Conservation (phyloP, 1,284 basidiomycete genomes). For the Leccinum fuscescens region DNA sequence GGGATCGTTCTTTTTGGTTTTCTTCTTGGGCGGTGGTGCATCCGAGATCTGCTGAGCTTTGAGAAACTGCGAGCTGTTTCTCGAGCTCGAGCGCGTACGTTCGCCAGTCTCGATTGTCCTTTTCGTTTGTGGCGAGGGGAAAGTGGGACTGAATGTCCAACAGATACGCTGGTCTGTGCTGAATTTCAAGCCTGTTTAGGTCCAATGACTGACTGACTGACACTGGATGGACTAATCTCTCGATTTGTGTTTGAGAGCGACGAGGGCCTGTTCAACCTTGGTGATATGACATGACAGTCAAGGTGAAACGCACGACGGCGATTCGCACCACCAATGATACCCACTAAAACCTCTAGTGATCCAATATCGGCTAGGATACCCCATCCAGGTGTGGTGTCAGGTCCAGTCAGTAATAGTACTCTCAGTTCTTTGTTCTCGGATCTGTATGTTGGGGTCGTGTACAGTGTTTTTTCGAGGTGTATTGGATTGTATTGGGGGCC, state of each 20-base stretch:
- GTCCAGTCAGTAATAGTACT: too few relatives aligned
- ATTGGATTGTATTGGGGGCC: too few relatives aligned
- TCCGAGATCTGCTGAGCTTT: too few relatives aligned
- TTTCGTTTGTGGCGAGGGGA: slow-evolving; percentile 6
- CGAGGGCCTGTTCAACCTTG: slow-evolving; percentile 22
- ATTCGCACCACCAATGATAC: slow-evolving; percentile 21
- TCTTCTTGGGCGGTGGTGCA: too few relatives aligned
- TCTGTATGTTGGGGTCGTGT: too few relatives aligned
- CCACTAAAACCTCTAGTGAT: too few relatives aligned
- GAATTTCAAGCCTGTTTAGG: background rate
- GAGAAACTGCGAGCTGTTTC: too few relatives aligned
- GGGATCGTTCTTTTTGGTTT: too few relatives aligned
- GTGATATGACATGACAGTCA: background rate
- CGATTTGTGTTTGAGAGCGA: slow-evolving; percentile 27
- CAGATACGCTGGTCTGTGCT: slow-evolving; percentile 27
- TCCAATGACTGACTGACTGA: slow-evolving; percentile 10
- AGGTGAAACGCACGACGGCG: slow-evolving; percentile 22
- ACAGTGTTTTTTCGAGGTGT: too few relatives aligned
- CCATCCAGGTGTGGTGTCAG: too few relatives aligned
- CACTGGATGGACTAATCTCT: slow-evolving; percentile 22
- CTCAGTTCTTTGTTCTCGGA: too few relatives aligned
- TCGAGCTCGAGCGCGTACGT: slow-evolving; percentile 21
- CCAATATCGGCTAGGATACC: too few relatives aligned
- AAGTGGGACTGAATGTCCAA: slow-evolving; percentile 30
- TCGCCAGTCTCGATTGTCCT: slow-evolving; percentile 19